Base-by-base conservation (phyloP, 768 basidiomycete genomes). In the Lepiota brunneoincarnata region DNA sequence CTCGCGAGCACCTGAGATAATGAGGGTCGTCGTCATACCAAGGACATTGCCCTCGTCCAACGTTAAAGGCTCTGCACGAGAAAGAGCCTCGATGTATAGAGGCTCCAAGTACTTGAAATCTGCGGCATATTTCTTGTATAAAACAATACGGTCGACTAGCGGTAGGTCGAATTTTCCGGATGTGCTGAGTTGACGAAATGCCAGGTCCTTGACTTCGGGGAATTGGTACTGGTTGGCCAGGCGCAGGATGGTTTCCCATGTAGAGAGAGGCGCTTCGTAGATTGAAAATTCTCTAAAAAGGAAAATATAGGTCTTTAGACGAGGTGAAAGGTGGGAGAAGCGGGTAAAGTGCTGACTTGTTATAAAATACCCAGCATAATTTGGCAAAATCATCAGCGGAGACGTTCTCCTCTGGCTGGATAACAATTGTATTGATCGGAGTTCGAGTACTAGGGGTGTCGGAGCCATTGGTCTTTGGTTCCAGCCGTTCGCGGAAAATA, bases 141-240 rank as follows among this genome's bases (percentile, higher is more conserved):
- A 68, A 0, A 74, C 69, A 37, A 90, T 79, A 0, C 66, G 60
- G 7, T 61, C 6, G 0, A 66, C 61, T 0, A 64, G 44, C 1
- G 37, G 2, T 1, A 54, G 26, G 9, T 28, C 6, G 46, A 54
- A 54, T 40, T 38, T 42, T 14, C 17, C 38, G 0, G 53, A 14
- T 9, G 45, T 28, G 3, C 28, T 41, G 3, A 67, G 36, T 1
- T 61, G 59, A 0, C 81, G 79, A 1, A 84, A 74, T 1, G 80
- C 82, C 1, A 89, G 78, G 1, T 70, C 66, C 36, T 82, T 78
- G 9, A 88, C 76, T 38, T 83, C 77, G 2, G 56, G 51, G 58
- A 90, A 89, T 0, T 63, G 59, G 82, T 82, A 90, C 4, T 72
- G 61, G 20, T 79, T 71, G 0, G 87, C 79, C 0, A 90, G 78